These are phyloP conservation scores for Penicillium capsulatum DNA, from an alignment of 2,329 filamentous ascomycete species.

Conservation along the genomic window DNA sequence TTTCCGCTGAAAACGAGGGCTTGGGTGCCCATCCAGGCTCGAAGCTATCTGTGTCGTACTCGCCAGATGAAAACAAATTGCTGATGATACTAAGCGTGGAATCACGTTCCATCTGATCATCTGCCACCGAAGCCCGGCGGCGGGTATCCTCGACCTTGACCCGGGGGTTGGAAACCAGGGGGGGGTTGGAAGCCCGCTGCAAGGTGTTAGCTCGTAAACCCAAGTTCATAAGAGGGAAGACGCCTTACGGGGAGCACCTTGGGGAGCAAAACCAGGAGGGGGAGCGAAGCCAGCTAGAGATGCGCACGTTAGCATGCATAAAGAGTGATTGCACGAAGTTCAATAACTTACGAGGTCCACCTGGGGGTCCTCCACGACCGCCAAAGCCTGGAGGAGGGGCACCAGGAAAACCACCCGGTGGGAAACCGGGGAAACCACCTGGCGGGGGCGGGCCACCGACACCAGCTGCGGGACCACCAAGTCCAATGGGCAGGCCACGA, in stretches of 20 bases:
- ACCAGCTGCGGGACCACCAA: constrained; percentile 84
- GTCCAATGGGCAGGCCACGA: constrained; percentile 73
- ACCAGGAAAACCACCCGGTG: constrained; percentile 53
- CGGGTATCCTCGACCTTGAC: constrained; percentile 50
- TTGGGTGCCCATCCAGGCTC: background rate
- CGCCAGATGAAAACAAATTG: constrained; percentile 19
- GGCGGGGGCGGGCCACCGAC: constrained; percentile 74
- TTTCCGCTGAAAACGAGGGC: constrained; percentile 15
- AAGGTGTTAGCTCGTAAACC: constrained; percentile 34
- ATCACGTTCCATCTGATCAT: constrained; percentile 30
- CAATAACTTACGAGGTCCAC: constrained; percentile 49
- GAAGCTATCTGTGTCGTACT: constrained; percentile 3
- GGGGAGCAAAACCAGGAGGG: constrained; percentile 46
- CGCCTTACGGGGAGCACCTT: constrained; percentile 45
- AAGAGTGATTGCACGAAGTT: background rate
- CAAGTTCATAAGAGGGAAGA: constrained; percentile 3
- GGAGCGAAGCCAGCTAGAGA: constrained; percentile 45
- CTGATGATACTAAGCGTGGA: constrained; percentile 22
- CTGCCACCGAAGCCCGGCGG: constrained; percentile 49
- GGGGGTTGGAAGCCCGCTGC: constrained; percentile 57
- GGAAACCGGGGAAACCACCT: constrained; percentile 50
- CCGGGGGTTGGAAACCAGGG: constrained; percentile 69
- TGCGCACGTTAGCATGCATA: constrained; percentile 16
- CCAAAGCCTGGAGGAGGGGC: constrained; percentile 49
- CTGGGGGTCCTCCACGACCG: constrained; percentile 49